Conservation (phyloP, 2,329 filamentous ascomycete species). For the Ramularia collo-cygni region DNA sequence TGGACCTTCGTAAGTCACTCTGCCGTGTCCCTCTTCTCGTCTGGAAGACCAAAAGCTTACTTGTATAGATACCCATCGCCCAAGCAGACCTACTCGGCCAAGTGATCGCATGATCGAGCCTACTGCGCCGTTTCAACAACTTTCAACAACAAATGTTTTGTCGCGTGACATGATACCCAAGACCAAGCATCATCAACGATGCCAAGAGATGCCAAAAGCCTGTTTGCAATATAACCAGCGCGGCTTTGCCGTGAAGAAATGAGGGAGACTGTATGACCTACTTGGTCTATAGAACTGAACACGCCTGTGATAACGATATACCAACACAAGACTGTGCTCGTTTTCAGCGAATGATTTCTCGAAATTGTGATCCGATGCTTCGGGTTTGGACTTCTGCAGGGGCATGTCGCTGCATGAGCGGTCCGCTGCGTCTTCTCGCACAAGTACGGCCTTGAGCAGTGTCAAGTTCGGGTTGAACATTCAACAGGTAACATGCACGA, state of each 20-base stretch:
- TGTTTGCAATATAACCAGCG: neutral
- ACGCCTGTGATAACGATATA: too few relatives aligned
- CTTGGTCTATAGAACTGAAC: too few relatives aligned
- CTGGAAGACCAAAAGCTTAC: slow-evolving; percentile 10
- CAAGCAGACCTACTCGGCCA: slow-evolving; percentile 31
- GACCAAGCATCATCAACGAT: slow-evolving; percentile 26
- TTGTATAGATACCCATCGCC: slow-evolving; percentile 30
- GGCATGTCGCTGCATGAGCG: too few relatives aligned
- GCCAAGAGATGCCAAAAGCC: slow-evolving; percentile 13
- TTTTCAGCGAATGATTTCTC: too few relatives aligned
- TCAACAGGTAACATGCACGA: too few relatives aligned
- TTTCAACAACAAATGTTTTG: slow-evolving; percentile 21
- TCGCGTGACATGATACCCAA: slow-evolving; percentile 23
- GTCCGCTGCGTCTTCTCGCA: too few relatives aligned
- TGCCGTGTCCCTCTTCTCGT: slow-evolving; percentile 2
- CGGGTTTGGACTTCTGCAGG: too few relatives aligned
- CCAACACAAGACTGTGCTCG: too few relatives aligned
- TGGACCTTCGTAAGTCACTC: slow-evolving; percentile 79
- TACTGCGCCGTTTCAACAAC: slow-evolving; percentile 29
- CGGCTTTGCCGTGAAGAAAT: slow-evolving; percentile 3
- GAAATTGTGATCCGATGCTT: too few relatives aligned
- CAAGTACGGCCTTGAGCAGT: too few relatives aligned
- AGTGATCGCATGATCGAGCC: slow-evolving; percentile 4
- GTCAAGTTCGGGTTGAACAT: too few relatives aligned
- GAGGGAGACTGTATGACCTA: neutral